Percentiles rank a stretch among this genome's conserved stretches.
phyloP scores from a whole-genome alignment of 2,329 filamentous ascomycete genomes.

The Diaporthe vaccinii region DNA sequence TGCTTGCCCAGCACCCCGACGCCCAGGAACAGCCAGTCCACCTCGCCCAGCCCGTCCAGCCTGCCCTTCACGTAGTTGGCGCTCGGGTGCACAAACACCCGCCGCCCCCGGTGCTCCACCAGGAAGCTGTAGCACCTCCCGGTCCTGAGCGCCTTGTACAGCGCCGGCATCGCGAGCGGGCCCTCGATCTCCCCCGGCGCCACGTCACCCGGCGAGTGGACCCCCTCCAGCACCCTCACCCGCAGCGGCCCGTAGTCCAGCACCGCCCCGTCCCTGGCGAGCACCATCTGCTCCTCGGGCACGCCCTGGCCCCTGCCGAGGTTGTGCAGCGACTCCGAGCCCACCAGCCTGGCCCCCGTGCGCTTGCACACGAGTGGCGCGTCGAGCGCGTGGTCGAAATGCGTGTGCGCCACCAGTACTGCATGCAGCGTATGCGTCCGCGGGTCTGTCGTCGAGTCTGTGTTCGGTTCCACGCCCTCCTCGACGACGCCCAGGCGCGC shows the following conservation, averaged over 20 bases:
- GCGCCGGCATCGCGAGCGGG: slow-evolving; percentile 23
- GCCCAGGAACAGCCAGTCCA: slow-evolving; percentile 21
- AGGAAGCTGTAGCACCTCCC: slow-evolving; percentile 22
- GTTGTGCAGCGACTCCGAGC: slow-evolving; percentile 21
- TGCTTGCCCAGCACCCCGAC: slow-evolving; percentile 23
- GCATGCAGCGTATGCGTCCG: slow-evolving; percentile 8
- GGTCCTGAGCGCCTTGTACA: slow-evolving; percentile 13
- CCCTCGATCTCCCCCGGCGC: slow-evolving; percentile 25
- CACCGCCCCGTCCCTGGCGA: slow-evolving; percentile 9
- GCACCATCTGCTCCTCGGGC: slow-evolving; percentile 12
- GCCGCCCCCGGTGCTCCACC: slow-evolving; percentile 1
- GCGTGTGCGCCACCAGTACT: slow-evolving; percentile 14
- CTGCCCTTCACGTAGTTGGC: slow-evolving; percentile 21
- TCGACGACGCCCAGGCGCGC: neutral
- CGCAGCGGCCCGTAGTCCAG: slow-evolving; percentile 12
- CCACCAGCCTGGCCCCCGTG: slow-evolving; percentile 4
- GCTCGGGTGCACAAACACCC: slow-evolving; percentile 24
- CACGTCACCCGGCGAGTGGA: slow-evolving; percentile 28
- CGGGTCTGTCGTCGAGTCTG: neutral
- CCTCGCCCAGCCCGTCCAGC: neutral
- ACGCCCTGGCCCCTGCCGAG: slow-evolving; percentile 24
- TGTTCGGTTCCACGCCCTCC: neutral
- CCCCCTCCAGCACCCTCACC: slow-evolving; percentile 20
- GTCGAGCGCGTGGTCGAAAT: slow-evolving; percentile 24
- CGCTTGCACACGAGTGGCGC: slow-evolving; percentile 20